Conservation (phyloP, 2,329 filamentous ascomycete genomes). For the Elsinoe australis region DNA sequence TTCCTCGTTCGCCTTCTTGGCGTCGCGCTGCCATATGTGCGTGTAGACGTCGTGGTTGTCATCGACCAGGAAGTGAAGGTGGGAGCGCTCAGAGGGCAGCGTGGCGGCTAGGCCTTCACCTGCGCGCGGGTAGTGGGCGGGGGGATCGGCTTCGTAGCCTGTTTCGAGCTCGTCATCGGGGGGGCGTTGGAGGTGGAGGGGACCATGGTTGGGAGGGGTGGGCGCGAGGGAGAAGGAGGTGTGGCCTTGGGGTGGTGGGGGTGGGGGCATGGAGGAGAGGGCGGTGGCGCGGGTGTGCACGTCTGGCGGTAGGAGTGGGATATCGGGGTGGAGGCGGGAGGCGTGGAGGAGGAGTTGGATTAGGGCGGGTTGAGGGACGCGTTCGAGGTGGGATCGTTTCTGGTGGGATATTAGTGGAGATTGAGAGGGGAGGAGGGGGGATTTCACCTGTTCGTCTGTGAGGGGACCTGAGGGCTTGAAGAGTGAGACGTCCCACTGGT, state of each 20-base stretch:
- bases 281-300: slow-evolving; percentile 19
- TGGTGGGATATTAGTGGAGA: neutral
- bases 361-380: slow-evolving; percentile 53
- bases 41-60: slow-evolving; percentile 36
- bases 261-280: slow-evolving; percentile 28
- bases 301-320: slow-evolving; percentile 55
- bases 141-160: slow-evolving; percentile 46
- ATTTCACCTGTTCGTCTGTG: slow-evolving; percentile 38
- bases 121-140: slow-evolving; percentile 54
- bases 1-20: slow-evolving; percentile 7
- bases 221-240: slow-evolving; percentile 18
- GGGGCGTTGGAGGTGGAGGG: slow-evolving; percentile 21
- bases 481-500: slow-evolving; percentile 32
- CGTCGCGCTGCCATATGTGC: slow-evolving; percentile 15
- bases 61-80: slow-evolving; percentile 56
- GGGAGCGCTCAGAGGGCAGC: slow-evolving; percentile 50
- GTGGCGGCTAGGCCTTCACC: slow-evolving; percentile 52
- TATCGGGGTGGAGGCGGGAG: slow-evolving; percentile 53
- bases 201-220: slow-evolving; percentile 17
- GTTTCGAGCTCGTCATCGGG: slow-evolving; percentile 46
- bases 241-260: slow-evolving; percentile 22
- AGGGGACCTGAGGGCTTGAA: slow-evolving; percentile 35
- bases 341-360: slow-evolving; percentile 58
- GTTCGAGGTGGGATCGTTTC: slow-evolving; percentile 39
- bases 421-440: neutral